Conservation (phyloP, 1,284 basidiomycete genomes). For the Melampsora larici-populina region DNA sequence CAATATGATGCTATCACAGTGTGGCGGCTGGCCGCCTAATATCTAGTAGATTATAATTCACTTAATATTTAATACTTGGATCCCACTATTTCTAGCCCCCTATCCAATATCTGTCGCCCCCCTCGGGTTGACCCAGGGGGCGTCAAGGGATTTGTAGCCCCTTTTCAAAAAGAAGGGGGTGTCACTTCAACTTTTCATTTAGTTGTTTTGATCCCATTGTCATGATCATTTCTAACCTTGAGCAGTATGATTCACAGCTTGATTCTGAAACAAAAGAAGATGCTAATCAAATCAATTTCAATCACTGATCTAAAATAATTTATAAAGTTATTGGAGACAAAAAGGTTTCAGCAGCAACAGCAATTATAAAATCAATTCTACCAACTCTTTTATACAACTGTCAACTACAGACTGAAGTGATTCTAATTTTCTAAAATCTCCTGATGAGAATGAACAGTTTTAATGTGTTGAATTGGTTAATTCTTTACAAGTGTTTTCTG, state of each 20-base stretch:
- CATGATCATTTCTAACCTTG: background rate
- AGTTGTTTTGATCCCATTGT: no score
- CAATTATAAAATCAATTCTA: conserved; percentile 89
- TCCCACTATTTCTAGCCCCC: no score
- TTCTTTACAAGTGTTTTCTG: conserved; percentile 68
- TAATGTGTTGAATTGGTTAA: conserved; percentile 68
- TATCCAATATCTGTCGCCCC: no score
- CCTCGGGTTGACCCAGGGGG: no score
- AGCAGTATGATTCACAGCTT: background rate
- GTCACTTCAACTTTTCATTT: no score
- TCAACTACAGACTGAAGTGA: conserved; percentile 72
- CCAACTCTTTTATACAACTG: conserved; percentile 61
- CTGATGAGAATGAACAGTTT: conserved; percentile 70
- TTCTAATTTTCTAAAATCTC: conserved; percentile 76
- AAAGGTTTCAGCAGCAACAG: conserved; percentile 61
- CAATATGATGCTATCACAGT: no score
- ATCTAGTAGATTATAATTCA: no score
- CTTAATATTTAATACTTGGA: no score
- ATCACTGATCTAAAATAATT: conserved; percentile 89
- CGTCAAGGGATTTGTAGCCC: no score
- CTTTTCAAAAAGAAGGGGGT: no score
- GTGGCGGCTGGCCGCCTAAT: no score
- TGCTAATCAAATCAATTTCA: conserved; percentile 80
- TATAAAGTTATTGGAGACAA: conserved; percentile 74
- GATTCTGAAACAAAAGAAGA: background rate